A percentile compares a stretch with the other conserved stretches of the same genome.
phyloP scores from a whole-genome alignment of 495 filamentous ascomycete species.

The Chaetomium tenue region DNA sequence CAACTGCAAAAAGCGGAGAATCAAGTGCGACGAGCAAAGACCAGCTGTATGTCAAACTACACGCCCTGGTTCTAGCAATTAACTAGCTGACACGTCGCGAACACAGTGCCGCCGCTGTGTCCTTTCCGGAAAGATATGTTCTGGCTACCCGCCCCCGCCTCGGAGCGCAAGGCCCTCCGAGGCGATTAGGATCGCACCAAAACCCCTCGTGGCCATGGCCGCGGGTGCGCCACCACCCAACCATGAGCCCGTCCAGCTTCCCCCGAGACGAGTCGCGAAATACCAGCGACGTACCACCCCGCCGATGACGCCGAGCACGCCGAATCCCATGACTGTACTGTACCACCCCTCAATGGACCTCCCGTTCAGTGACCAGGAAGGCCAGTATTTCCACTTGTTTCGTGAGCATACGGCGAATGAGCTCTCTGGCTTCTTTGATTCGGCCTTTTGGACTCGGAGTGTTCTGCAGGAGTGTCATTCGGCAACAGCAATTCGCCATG shows the following conservation, averaged over 20 bases:
- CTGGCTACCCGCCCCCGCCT: slow-evolving; percentile 52
- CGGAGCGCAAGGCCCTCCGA: slow-evolving; percentile 43
- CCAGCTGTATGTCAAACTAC: neutral
- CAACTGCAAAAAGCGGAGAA: slow-evolving; percentile 60
- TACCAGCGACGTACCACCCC: slow-evolving; percentile 36
- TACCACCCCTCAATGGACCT: slow-evolving; percentile 40
- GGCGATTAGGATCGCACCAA: slow-evolving; percentile 47
- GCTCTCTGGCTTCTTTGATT: slow-evolving; percentile 61
- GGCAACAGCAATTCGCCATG: slow-evolving; percentile 63
- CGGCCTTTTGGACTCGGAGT: slow-evolving; percentile 58
- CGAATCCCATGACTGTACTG: slow-evolving; percentile 22
- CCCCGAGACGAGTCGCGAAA: slow-evolving; percentile 29
- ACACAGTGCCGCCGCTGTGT: slow-evolving; percentile 39
- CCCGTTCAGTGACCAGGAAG: slow-evolving; percentile 47
- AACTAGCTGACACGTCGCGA: too few species aligned
- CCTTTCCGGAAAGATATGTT: slow-evolving; percentile 48
- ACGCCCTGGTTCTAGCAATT: slow-evolving; percentile 55
- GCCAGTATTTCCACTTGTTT: slow-evolving; percentile 60
- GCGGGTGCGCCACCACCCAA: slow-evolving; percentile 27
- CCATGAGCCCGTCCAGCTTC: slow-evolving; percentile 29
- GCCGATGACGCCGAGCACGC: slow-evolving; percentile 36
- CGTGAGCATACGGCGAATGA: slow-evolving; percentile 55
- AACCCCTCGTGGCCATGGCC: slow-evolving; percentile 29
- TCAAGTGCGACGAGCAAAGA: slow-evolving; percentile 63
- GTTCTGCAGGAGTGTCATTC: slow-evolving; percentile 60